Evolutionary conservation across 2,329 filamentous ascomycete species (phyloP).

Genomic region (Exophiala alcalophila): DNA sequence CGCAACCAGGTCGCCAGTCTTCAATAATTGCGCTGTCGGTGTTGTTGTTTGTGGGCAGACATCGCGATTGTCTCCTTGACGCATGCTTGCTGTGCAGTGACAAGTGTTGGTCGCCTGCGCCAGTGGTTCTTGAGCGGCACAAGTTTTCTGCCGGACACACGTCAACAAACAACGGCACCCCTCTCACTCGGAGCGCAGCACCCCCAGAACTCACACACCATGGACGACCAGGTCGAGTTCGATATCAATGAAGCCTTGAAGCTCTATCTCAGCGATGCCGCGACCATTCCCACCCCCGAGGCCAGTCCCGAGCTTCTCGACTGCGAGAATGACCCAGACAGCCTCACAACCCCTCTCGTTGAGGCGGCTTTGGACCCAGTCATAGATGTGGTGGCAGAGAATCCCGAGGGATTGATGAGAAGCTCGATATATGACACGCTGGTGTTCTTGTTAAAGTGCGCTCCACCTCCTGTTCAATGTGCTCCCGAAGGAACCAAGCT

Average conservation of each 20-base stretch:
- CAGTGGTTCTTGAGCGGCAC: not conserved
- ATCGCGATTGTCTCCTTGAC: not conserved
- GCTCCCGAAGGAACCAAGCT: conserved; percentile 53
- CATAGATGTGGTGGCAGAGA: conserved; percentile 86
- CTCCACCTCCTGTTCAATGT: conserved; percentile 35
- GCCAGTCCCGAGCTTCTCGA: conserved; percentile 80
- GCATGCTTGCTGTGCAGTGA: not conserved
- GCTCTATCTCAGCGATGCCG: conserved; percentile 91
- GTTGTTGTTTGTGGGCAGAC: not conserved
- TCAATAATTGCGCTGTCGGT: not conserved
- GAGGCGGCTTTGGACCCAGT: conserved; percentile 88
- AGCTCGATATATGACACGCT: conserved; percentile 82
- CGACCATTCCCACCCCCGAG: conserved; percentile 77
- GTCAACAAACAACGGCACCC: conserved; percentile 1
- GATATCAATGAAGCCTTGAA: conserved; percentile 97
- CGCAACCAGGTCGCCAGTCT: conserved; percentile 4
- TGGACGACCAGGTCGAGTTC: conserved; percentile 69
- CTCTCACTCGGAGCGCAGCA: not conserved
- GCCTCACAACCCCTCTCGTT: conserved; percentile 72
- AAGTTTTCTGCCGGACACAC: not conserved
- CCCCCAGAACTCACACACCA: conserved; percentile 37
- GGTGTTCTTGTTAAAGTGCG: conserved; percentile 95
- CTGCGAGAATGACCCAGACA: conserved; percentile 87
- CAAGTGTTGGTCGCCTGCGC: not conserved
- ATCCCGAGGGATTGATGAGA: conserved; percentile 80